Evolutionary conservation across 2,329 filamentous ascomycete species (phyloP).

Genomic region (Phaeophleospora eucalypticola): DNA sequence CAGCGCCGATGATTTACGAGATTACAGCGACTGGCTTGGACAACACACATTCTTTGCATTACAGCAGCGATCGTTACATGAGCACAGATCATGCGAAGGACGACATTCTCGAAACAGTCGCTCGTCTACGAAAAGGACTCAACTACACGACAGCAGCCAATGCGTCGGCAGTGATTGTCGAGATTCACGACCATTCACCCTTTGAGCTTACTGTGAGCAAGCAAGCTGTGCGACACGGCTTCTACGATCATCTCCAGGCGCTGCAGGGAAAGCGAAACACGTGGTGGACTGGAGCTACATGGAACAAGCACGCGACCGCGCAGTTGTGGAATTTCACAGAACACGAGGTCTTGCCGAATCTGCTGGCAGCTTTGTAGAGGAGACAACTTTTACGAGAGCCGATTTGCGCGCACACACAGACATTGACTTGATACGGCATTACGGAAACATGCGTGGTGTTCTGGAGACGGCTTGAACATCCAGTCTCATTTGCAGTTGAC

Average conservation of each 20-base stretch:
- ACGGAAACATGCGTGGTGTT: no score
- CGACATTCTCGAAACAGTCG: constrained; percentile 12
- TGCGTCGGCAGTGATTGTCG: constrained; percentile 17
- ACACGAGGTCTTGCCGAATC: constrained; percentile 10
- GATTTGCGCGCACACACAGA: no score
- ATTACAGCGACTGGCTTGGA: constrained; percentile 8
- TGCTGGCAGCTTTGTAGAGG: no score
- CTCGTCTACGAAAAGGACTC: constrained; percentile 3
- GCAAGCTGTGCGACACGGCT: constrained; percentile 25
- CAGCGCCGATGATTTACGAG: constrained; percentile 15
- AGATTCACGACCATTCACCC: constrained; percentile 26
- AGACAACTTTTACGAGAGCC: no score
- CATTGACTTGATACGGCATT: no score
- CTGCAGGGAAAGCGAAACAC: constrained; percentile 28
- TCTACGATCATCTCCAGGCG: constrained; percentile 25
- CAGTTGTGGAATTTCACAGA: constrained; percentile 32
- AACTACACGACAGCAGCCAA: neutral
- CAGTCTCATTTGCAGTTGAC: no score
- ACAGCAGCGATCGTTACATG: constrained; percentile 11
- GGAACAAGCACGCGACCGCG: constrained; percentile 31
- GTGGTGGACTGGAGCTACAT: constrained; percentile 29
- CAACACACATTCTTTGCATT: constrained; percentile 8
- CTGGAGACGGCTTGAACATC: no score
- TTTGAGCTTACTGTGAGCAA: constrained; percentile 23
- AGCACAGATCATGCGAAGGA: constrained; percentile 13